Percentiles rank a stretch among this genome's conserved stretches.
These are phyloP conservation scores for Hanseniaspora valbyensis DNA, from an alignment of 805 yeast species.

Conservation along the genomic window DNA sequence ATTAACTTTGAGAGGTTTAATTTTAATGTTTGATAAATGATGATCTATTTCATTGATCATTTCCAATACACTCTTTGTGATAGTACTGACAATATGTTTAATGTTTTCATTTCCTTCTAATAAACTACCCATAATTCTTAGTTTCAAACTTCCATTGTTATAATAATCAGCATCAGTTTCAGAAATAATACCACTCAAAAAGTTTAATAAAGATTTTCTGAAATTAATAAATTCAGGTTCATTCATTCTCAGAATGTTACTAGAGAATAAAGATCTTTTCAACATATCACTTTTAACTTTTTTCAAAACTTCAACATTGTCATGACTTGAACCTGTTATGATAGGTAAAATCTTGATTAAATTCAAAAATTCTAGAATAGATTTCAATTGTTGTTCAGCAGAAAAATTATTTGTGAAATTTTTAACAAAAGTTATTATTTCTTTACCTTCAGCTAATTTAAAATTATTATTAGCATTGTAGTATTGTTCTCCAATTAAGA, in stretches of 20 bases:
- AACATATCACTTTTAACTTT: slow-evolving; percentile 32
- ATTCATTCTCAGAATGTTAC: slow-evolving; percentile 42
- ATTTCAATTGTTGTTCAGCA: slow-evolving; percentile 54
- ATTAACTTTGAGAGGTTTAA: slow-evolving; percentile 7
- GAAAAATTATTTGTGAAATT: slow-evolving; percentile 58
- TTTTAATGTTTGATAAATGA: slow-evolving; percentile 1
- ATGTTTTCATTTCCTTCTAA: slow-evolving; percentile 31
- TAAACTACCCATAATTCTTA: slow-evolving; percentile 43
- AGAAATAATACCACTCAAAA: slow-evolving; percentile 41
- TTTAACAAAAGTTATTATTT: slow-evolving; percentile 59
- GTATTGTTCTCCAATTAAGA: slow-evolving; percentile 72
- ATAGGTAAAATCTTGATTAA: slow-evolving; percentile 24
- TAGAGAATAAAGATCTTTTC: slow-evolving; percentile 52
- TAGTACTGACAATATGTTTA: slow-evolving; percentile 22
- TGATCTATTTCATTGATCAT: slow-evolving; percentile 20
- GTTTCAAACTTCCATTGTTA: slow-evolving; percentile 33
- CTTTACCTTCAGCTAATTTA: slow-evolving; percentile 54
- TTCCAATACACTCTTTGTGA: slow-evolving; percentile 23
- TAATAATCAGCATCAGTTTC: slow-evolving; percentile 29
- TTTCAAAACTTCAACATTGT: slow-evolving; percentile 23
- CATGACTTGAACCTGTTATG: slow-evolving; percentile 29
- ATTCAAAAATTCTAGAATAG: slow-evolving; percentile 40
- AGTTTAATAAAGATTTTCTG: slow-evolving; percentile 44
- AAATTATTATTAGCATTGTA: slow-evolving; percentile 43
- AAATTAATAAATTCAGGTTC: slow-evolving; percentile 39